Conservation (phyloP, 2,329 filamentous ascomycete species). For the Cladophialophora yegresii region DNA sequence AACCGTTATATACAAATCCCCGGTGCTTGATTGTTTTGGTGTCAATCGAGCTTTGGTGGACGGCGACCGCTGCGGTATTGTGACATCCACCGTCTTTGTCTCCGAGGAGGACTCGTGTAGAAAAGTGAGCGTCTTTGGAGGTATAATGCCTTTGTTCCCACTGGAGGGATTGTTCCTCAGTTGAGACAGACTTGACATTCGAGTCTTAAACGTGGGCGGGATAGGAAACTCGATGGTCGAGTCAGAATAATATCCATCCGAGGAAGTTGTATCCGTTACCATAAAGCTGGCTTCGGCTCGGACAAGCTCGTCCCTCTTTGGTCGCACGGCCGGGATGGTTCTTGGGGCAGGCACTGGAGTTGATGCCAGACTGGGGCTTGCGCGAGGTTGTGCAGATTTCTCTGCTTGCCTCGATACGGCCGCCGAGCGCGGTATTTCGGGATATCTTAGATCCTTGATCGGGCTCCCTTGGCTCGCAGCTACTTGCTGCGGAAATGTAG, state of each 20-base stretch:
- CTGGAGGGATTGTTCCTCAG: slow-evolving; percentile 14
- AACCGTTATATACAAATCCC: slow-evolving; percentile 34
- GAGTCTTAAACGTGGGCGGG: slow-evolving; percentile 18
- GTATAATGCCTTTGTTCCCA: slow-evolving; percentile 13
- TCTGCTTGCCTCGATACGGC: slow-evolving; percentile 39
- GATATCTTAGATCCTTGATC: slow-evolving; percentile 35
- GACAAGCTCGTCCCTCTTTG: slow-evolving; percentile 20
- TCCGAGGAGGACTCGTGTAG: slow-evolving; percentile 6
- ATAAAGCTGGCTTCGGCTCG: slow-evolving; percentile 25
- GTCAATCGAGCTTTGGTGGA: slow-evolving; percentile 30
- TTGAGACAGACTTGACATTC: slow-evolving; percentile 13
- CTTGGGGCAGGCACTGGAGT: neutral
- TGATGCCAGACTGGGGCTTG: slow-evolving; percentile 22
- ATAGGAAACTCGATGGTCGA: slow-evolving; percentile 29
- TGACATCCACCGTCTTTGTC: slow-evolving; percentile 8
- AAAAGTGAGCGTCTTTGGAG: slow-evolving; percentile 10
- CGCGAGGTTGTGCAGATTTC: slow-evolving; percentile 40
- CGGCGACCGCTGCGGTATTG: slow-evolving; percentile 20
- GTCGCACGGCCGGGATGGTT: neutral
- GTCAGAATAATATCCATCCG: slow-evolving; percentile 31
- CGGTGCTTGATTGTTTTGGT: slow-evolving; percentile 32
- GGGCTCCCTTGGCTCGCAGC: slow-evolving; percentile 32
- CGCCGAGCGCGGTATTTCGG: slow-evolving; percentile 33
- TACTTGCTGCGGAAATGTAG: slow-evolving; percentile 34
- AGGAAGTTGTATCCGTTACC: slow-evolving; percentile 30